Evolutionary conservation across 148 eudicot species (phyloP).

Genomic region (Vaccinium darrowii): DNA sequence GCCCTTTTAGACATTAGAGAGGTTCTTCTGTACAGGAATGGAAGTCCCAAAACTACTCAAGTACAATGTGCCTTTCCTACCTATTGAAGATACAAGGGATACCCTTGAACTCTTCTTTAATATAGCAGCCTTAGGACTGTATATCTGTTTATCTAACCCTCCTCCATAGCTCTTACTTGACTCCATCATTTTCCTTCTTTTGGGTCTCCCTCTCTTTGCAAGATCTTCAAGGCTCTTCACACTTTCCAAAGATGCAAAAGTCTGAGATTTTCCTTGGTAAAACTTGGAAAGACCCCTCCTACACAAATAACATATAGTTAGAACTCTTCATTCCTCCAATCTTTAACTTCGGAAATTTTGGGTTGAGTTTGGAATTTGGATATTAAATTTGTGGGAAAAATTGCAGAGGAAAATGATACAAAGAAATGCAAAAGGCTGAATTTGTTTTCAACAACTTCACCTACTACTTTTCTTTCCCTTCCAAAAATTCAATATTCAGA

Average conservation of each 20-base stretch:
- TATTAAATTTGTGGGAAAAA: background rate
- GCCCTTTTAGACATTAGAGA: background rate
- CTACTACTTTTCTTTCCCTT: background rate
- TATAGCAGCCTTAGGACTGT: conserved; percentile 56
- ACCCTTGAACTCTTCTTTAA: conserved; percentile 40
- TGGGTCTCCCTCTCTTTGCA: conserved; percentile 54
- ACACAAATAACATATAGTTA: conserved; percentile 11
- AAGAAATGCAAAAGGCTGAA: background rate
- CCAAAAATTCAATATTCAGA: background rate
- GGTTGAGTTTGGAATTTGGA: background rate
- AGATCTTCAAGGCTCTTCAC: conserved; percentile 71
- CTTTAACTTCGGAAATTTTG: background rate
- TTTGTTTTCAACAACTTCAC: background rate
- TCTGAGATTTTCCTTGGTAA: conserved; percentile 76
- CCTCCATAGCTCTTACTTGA: conserved; percentile 42
- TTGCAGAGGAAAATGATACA: background rate
- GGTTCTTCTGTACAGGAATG: conserved; percentile 11
- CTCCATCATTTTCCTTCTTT: conserved; percentile 44
- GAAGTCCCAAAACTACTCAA: conserved; percentile 20
- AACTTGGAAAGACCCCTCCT: conserved; percentile 79
- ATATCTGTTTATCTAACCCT: conserved; percentile 30
- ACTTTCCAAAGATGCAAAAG: conserved; percentile 67
- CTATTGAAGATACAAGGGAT: conserved; percentile 23
- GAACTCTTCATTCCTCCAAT: background rate
- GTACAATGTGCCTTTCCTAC: conserved; percentile 20